A percentile compares a stretch with the other conserved stretches of the same genome.
These are phyloP conservation scores for Pugionium dolabratum DNA, from an alignment of 345 rosid species.

Conservation along the genomic window DNA sequence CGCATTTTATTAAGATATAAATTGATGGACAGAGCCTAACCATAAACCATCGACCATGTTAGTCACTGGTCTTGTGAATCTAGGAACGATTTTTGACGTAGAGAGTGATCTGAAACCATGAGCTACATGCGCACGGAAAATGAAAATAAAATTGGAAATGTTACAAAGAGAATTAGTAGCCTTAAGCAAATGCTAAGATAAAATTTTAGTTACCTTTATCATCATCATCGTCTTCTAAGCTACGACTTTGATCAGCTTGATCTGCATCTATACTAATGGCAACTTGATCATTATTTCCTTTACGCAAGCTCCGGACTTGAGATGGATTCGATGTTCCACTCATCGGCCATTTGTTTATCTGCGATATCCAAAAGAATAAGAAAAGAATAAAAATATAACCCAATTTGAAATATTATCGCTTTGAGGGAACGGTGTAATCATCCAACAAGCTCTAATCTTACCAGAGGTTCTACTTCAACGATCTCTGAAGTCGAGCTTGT, in stretches of 20 bases:
- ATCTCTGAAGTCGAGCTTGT: slow-evolving; percentile 58
- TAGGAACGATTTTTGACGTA: slow-evolving; percentile 75
- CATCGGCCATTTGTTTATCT: slow-evolving; percentile 74
- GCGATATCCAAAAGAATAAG: slow-evolving; percentile 1
- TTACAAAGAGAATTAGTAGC: slow-evolving; percentile 19
- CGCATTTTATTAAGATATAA: no score
- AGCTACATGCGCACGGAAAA: slow-evolving; percentile 40
- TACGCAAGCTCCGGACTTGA: slow-evolving; percentile 87
- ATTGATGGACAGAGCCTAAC: slow-evolving; percentile 41
- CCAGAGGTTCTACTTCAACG: slow-evolving; percentile 88
- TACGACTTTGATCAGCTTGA: slow-evolving; percentile 41
- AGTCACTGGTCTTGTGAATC: slow-evolving; percentile 73
- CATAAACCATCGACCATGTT: slow-evolving; percentile 90
- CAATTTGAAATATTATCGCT: neutral
- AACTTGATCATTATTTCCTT: slow-evolving; percentile 84
- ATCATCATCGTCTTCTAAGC: slow-evolving; percentile 77
- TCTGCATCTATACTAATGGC: slow-evolving; percentile 78
- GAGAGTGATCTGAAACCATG: slow-evolving; percentile 96
- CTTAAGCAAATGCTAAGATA: neutral
- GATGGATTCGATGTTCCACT: slow-evolving; percentile 60
- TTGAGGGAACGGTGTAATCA: neutral
- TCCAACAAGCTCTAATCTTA: slow-evolving; percentile 42
- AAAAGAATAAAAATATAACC: neutral
- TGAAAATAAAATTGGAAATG: neutral
- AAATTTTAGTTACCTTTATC: slow-evolving; percentile 67